Evolutionary conservation across 2,329 filamentous ascomycete genomes (phyloP), one percentile per base, ranked within the genome.

Genomic region (Penicillium sp.): DNA sequence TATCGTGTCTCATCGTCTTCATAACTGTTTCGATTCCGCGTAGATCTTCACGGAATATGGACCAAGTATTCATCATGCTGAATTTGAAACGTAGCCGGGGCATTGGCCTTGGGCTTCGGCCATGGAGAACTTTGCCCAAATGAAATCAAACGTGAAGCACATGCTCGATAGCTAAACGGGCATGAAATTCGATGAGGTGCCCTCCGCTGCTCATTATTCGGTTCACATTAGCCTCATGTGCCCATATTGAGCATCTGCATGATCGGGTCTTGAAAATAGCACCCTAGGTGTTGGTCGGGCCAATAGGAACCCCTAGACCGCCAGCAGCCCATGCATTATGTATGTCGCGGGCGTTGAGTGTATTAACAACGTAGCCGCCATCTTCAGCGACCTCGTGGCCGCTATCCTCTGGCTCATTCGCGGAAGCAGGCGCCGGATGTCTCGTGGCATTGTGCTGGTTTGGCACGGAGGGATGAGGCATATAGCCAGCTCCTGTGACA

Each of bases 401-500:
- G 28, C 50, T 56, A 38, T 42, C 56, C 33, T 49, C 54, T 46
- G 60, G 60, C 13, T 57, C 60, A 41, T 57, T 27, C 24, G 60
- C 57, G 11, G 56, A 48, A 22, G 59, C 49, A 35, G 61, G 53
- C 5, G 55, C 61, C 3, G 52, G 18, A 24, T 62, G 57, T 39
- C 57, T 57, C 13, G 61, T 44, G 6, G 61, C 54, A 28, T 51
- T 38, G 14, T 45, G 50, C 36, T 61, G 60, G 13, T 57, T 60
- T 39, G 60, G 53, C 25, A 63, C 50, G 14, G 60, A 36, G 22
- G 62, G 63, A 27, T 63, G 64, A 43, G 56, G 27, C 46, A 71
- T 53, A 40, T 70, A 71, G 28, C 51, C 60, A 20, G 48, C 57
- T 18, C 65, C 62, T 7, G 65, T 67, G 27, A 70, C 62, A 41